Evolutionary conservation across 116 monocot species (phyloP).

Genomic region (Thalassia testudinum): DNA sequence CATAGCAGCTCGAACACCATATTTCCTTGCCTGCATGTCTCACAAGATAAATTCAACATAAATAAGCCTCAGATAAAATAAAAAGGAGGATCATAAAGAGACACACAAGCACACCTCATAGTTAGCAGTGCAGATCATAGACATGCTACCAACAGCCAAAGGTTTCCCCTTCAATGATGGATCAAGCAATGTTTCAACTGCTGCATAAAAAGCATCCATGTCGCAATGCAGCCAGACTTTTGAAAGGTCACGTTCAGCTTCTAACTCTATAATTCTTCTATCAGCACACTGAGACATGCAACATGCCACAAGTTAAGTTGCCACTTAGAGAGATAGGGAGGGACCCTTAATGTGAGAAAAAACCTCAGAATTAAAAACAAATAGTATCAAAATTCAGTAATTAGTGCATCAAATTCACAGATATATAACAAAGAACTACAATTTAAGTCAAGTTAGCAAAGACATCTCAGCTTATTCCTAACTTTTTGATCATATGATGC

Average conservation of each 20-base stretch:
- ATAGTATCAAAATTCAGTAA: too few relatives aligned
- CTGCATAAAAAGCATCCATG: conserved; percentile 99
- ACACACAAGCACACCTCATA: conserved; percentile 49
- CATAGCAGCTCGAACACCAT: conserved; percentile 99
- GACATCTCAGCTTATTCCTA: too few relatives aligned
- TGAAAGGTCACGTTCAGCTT: conserved; percentile 82
- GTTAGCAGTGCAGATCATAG: conserved; percentile 98
- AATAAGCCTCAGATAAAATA: not conserved
- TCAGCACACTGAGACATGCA: conserved; percentile 27
- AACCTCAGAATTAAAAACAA: too few relatives aligned
- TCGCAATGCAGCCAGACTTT: conserved; percentile 89
- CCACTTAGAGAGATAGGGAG: too few relatives aligned
- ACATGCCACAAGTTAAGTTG: not conserved
- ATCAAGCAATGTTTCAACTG: conserved; percentile 84
- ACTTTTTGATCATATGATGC: too few relatives aligned
- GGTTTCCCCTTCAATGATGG: conserved; percentile 75
- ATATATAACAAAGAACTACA: too few relatives aligned
- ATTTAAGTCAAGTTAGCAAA: too few relatives aligned
- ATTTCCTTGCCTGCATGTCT: conserved; percentile 97
- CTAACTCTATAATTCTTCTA: conserved; percentile 59
- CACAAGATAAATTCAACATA: not conserved
- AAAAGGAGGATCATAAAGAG: not conserved
- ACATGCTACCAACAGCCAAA: conserved; percentile 92
- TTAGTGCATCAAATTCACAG: too few relatives aligned
- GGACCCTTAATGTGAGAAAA: too few relatives aligned